phyloP scores from a whole-genome alignment of 2,329 filamentous ascomycete genomes.

The Cryphonectria nitschkei region DNA sequence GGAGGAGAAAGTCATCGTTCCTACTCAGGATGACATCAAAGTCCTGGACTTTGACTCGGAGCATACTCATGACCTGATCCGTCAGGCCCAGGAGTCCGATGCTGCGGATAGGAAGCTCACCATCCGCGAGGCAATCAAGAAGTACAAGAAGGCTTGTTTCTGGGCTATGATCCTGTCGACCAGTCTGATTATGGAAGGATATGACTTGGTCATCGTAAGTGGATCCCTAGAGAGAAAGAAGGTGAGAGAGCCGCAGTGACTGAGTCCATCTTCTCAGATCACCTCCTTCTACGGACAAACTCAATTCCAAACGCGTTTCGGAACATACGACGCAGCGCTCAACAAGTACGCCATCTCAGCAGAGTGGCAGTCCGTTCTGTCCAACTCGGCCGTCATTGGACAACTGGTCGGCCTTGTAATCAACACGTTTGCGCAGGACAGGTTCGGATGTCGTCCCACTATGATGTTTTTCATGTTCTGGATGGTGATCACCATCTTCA shows the following conservation, averaged over 20 bases:
- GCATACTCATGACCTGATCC: slow-evolving; percentile 27
- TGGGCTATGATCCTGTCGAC: slow-evolving; percentile 37
- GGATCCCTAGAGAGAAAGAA: background rate
- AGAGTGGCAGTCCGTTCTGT: slow-evolving; percentile 51
- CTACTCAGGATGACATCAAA: slow-evolving; percentile 18
- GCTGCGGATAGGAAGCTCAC: slow-evolving; percentile 33
- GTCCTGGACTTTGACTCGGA: slow-evolving; percentile 24
- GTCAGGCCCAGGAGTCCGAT: slow-evolving; percentile 29
- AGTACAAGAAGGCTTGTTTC: slow-evolving; percentile 37
- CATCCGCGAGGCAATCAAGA: slow-evolving; percentile 33
- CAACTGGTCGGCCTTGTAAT: slow-evolving; percentile 48
- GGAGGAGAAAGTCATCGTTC: slow-evolving; percentile 21
- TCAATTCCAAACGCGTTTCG: slow-evolving; percentile 38
- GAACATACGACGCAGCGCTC: slow-evolving; percentile 31
- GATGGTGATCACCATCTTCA: slow-evolving; percentile 42
- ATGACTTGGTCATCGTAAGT: slow-evolving; percentile 44
- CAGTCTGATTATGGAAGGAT: slow-evolving; percentile 38
- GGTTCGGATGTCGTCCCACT: slow-evolving; percentile 41
- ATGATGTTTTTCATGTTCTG: slow-evolving; percentile 43
- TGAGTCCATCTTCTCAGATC: slow-evolving; percentile 20
- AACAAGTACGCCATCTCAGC: slow-evolving; percentile 45
- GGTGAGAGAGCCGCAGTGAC: background rate
- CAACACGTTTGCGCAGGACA: slow-evolving; percentile 47
- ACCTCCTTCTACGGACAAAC: slow-evolving; percentile 40
- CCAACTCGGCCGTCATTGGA: slow-evolving; percentile 48